Conservation (phyloP, 129 eudicot species). For the Kitagawia praeruptora region DNA sequence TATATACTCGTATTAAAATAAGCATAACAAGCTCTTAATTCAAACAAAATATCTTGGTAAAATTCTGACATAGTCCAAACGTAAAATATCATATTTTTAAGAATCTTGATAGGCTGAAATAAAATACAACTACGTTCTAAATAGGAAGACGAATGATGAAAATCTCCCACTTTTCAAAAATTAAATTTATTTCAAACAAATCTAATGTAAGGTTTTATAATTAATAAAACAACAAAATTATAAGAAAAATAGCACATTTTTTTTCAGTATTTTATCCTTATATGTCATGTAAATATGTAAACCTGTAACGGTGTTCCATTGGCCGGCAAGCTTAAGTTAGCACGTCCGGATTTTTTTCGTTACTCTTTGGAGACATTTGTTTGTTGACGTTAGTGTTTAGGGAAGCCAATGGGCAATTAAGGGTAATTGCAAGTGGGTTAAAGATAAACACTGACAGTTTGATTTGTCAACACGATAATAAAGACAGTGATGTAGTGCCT, state of each 20-base stretch:
- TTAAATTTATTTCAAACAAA: not conserved
- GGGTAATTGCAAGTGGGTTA: not conserved
- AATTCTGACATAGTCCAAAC: not conserved
- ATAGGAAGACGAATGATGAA: too few species aligned
- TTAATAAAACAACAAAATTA: too few species aligned
- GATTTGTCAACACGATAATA: not conserved
- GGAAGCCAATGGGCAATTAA: not conserved
- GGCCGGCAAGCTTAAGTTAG: conserved; percentile 4
- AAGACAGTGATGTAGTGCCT: not conserved
- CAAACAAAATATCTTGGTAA: too few species aligned
- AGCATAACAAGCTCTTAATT: not conserved
- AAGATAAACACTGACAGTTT: not conserved
- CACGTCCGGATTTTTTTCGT: not conserved
- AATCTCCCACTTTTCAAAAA: not conserved
- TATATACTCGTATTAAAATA: too few species aligned
- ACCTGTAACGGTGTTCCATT: not conserved
- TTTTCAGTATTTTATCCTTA: too few species aligned
- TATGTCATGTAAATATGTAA: not conserved
- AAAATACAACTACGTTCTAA: not conserved
- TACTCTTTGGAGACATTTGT: not conserved
- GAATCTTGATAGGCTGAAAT: not conserved
- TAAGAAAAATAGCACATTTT: too few species aligned
- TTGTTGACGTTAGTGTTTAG: not conserved
- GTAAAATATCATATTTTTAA: not conserved
- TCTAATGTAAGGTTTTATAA: too few species aligned